Evolutionary conservation across 2,329 filamentous ascomycete species (phyloP).

Genomic region (Pseudomassariella vexata): DNA sequence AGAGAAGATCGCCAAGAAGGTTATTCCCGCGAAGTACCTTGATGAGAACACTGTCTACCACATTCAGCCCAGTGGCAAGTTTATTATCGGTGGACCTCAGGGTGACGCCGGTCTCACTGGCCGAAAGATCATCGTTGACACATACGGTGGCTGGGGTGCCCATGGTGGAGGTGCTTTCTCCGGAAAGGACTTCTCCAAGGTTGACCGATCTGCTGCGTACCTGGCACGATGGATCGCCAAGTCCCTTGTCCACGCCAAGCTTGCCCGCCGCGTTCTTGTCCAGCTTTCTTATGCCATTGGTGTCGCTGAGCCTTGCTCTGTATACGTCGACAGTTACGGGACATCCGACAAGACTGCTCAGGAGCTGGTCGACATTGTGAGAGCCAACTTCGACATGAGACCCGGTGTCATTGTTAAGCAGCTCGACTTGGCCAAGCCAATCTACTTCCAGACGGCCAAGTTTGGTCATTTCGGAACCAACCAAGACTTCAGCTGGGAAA

Average conservation of each 20-base stretch:
- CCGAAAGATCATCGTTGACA: slow-evolving; percentile 99
- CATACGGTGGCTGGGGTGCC: slow-evolving; percentile 98
- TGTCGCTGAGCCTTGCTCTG: slow-evolving; percentile 94
- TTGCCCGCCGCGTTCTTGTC: slow-evolving; percentile 88
- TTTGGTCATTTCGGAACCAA: slow-evolving; percentile 98
- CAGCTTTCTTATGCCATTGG: slow-evolving; percentile 99
- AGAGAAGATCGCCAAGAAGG: slow-evolving; percentile 95
- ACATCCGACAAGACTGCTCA: slow-evolving; percentile 85
- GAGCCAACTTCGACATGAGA: slow-evolving; percentile 93
- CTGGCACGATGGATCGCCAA: slow-evolving; percentile 98
- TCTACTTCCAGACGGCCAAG: slow-evolving; percentile 98
- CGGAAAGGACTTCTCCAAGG: slow-evolving; percentile 99
- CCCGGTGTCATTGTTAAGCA: slow-evolving; percentile 98
- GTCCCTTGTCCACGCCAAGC: slow-evolving; percentile 83
- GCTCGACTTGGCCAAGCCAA: slow-evolving; percentile 89
- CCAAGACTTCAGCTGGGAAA: slow-evolving; percentile 97
- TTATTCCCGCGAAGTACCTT: slow-evolving; percentile 87
- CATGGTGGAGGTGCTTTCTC: slow-evolving; percentile 99
- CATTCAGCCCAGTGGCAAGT: slow-evolving; percentile 96
- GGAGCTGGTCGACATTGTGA: slow-evolving; percentile 92
- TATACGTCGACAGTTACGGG: slow-evolving; percentile 97
- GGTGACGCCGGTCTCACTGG: slow-evolving; percentile 98
- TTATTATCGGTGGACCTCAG: slow-evolving; percentile 98
- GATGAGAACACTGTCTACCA: slow-evolving; percentile 95
- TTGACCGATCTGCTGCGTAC: slow-evolving; percentile 97